Percentiles rank a stretch among this genome's conserved stretches.
These are phyloP conservation scores for Kodamaea sp. DNA, from an alignment of 1,139 yeast species.

Conservation along the genomic window DNA sequence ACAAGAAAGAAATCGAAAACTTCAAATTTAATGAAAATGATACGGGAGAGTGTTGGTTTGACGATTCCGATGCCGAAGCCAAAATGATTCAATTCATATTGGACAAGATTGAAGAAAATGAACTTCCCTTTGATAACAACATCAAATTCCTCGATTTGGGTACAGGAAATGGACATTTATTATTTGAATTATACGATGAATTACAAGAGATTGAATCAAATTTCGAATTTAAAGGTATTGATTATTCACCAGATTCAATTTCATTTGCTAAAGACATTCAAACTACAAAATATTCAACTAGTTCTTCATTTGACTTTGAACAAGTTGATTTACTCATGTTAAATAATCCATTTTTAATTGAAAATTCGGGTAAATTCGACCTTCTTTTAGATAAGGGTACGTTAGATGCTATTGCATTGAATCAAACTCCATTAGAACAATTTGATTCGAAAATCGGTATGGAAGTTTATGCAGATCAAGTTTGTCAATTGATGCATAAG, in stretches of 20 bases:
- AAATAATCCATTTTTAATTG: constrained; percentile 30
- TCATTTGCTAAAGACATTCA: constrained; percentile 65
- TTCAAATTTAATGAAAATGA: constrained; percentile 72
- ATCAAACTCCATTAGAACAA: constrained; percentile 47
- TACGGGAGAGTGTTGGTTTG: constrained; percentile 95
- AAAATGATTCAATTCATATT: constrained; percentile 67
- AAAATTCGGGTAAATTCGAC: constrained; percentile 49
- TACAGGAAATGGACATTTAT: constrained; percentile 90
- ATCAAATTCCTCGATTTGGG: constrained; percentile 73
- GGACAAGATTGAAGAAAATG: constrained; percentile 25
- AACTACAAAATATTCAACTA: constrained; percentile 26
- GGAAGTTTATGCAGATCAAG: constrained; percentile 61
- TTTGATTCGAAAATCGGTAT: constrained; percentile 48
- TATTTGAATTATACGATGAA: constrained; percentile 66
- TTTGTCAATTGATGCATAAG: constrained; percentile 51
- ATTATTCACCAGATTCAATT: constrained; percentile 78
- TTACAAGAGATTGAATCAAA: constrained; percentile 40
- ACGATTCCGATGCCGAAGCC: constrained; percentile 85
- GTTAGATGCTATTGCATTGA: constrained; percentile 90
- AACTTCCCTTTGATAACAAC: constrained; percentile 26
- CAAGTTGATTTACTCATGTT: constrained; percentile 44
- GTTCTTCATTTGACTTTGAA: constrained; percentile 35
- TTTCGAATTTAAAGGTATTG: constrained; percentile 62
- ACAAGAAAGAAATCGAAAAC: constrained; percentile 65
- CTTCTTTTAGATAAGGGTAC: constrained; percentile 91